Evolutionary conservation across 2,329 filamentous ascomycete species (phyloP).

Genomic region (Fusarium humuli): DNA sequence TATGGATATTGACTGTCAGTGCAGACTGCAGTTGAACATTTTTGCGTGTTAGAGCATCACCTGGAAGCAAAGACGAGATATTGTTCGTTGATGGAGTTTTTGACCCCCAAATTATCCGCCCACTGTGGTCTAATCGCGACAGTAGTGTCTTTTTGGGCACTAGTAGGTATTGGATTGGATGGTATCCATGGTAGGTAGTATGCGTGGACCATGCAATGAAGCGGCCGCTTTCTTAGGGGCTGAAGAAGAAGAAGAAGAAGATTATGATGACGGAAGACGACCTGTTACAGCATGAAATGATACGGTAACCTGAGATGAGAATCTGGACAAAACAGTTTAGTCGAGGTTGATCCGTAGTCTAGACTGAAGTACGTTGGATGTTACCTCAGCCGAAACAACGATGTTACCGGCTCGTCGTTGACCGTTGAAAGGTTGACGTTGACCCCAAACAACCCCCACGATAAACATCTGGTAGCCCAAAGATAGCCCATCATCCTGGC

Average conservation of each 20-base stretch:
- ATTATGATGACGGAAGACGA: not conserved
- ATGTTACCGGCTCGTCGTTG: constrained; percentile 3
- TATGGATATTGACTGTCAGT: not conserved
- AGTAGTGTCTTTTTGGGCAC: not conserved
- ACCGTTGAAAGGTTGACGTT: constrained; percentile 2
- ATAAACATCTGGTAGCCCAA: constrained; percentile 17
- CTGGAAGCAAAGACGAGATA: constrained; percentile 11
- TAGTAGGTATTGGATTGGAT: not conserved
- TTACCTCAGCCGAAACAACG: constrained; percentile 19
- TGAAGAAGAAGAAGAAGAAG: not conserved
- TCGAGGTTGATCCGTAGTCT: constrained; percentile 3
- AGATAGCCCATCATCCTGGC: constrained; percentile 12
- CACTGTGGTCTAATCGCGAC: constrained; percentile 11
- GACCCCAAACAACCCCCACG: constrained; percentile 40
- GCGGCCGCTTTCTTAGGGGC: not conserved
- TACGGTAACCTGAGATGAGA: not conserved
- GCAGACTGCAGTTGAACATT: not conserved
- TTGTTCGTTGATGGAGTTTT: constrained; percentile 28
- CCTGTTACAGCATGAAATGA: constrained; percentile 1
- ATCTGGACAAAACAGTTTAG: too few relatives aligned
- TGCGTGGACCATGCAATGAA: not conserved
- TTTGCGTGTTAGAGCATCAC: constrained; percentile 7
- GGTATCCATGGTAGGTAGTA: not conserved
- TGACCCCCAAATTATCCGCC: constrained; percentile 40
- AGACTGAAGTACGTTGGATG: constrained; percentile 7